These are phyloP conservation scores for Eutrema salsugineum DNA, from an alignment of 441 rosid species.

Conservation along the genomic window DNA sequence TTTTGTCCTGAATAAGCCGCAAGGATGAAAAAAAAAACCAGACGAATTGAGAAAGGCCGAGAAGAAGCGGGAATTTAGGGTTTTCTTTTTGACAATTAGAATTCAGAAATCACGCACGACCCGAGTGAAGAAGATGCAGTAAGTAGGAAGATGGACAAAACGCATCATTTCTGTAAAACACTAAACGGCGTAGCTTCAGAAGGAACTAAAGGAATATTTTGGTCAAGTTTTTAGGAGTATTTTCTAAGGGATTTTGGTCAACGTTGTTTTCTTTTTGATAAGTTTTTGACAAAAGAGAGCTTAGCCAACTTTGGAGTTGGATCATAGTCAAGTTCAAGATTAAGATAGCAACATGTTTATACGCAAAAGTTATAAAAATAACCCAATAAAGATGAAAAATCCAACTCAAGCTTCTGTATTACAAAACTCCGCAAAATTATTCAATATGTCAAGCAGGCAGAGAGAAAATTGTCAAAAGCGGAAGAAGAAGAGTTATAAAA, in stretches of 20 bases:
- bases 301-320: too few relatives aligned
- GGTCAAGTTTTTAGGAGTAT: too few relatives aligned
- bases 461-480: neutral
- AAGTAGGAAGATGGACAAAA: neutral
- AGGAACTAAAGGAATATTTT: too few relatives aligned
- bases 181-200: neutral
- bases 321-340: too few relatives aligned
- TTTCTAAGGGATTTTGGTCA: too few relatives aligned
- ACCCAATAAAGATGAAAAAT: neutral
- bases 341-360: neutral
- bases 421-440: neutral
- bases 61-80: neutral
- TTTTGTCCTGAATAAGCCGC: too few relatives aligned
- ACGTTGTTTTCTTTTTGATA: too few relatives aligned
- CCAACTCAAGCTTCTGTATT: conserved; percentile 7
- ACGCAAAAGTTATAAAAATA: neutral
- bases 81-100: neutral
- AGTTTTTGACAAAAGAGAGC: too few relatives aligned
- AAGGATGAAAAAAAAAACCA: neutral
- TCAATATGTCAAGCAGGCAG: conserved; percentile 4
- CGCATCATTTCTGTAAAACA: neutral
- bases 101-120: too few relatives aligned
- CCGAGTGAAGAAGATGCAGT: neutral
- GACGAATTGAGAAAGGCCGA: neutral
- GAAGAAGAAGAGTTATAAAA: neutral